Conservation (phyloP, 768 basidiomycete genomes). For the Cyclocybe cylindracea region DNA sequence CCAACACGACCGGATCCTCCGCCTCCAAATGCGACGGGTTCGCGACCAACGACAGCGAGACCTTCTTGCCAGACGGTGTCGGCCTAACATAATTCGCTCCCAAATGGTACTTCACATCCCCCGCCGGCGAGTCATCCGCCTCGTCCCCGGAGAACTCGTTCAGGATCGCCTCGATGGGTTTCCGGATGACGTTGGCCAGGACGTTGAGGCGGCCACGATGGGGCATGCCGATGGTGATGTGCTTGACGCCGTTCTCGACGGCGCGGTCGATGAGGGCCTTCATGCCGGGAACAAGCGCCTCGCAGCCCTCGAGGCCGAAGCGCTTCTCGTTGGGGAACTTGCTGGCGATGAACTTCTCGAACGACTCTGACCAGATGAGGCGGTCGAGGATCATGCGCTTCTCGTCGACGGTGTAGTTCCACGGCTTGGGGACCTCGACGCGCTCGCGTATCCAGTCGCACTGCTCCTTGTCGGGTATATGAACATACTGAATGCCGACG, state of each 20-base stretch:
- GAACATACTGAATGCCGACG: constrained; percentile 88
- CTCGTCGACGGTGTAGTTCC: constrained; percentile 98
- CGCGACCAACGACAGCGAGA: constrained; percentile 94
- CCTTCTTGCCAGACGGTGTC: constrained; percentile 97
- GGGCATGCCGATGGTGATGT: constrained; percentile 98
- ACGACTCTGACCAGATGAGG: constrained; percentile 99
- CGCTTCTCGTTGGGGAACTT: constrained; percentile 99
- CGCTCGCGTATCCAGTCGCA: constrained; percentile 99
- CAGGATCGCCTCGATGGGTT: constrained; percentile 96
- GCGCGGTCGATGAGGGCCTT: constrained; percentile 99
- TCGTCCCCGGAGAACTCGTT: constrained; percentile 90
- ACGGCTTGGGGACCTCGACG: constrained; percentile 92
- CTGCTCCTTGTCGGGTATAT: constrained; percentile 97
- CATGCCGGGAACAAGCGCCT: constrained; percentile 98
- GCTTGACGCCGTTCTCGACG: constrained; percentile 93
- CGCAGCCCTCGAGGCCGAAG: constrained; percentile 98
- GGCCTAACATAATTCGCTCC: constrained; percentile 99
- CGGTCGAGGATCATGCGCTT: constrained; percentile 99
- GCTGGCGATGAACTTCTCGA: constrained; percentile 97
- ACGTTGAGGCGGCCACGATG: constrained; percentile 99
- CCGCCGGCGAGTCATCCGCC: constrained; percentile 75
- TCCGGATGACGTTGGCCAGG: constrained; percentile 96
- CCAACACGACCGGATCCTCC: constrained; percentile 96
- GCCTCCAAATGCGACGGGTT: constrained; percentile 99
- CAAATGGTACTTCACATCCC: constrained; percentile 99